These are phyloP conservation scores for Prunus mume DNA, from an alignment of 306 rosid genomes.

Conservation along the genomic window DNA sequence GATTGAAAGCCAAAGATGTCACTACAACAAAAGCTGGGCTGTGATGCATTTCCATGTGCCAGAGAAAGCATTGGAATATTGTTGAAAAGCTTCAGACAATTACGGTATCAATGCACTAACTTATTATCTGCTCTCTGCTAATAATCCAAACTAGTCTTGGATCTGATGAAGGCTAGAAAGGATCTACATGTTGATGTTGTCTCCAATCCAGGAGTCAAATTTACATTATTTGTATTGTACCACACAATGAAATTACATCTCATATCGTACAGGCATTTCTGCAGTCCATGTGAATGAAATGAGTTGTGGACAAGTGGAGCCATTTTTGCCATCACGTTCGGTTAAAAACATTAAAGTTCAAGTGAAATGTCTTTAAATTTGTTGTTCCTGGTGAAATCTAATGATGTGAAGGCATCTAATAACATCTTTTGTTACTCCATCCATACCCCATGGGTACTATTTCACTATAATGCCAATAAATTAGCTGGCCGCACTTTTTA, in stretches of 20 bases:
- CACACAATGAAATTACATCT: background rate
- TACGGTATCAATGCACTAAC: too few relatives aligned
- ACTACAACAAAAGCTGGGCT: background rate
- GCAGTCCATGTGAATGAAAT: constrained; percentile 9
- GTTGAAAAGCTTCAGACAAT: background rate
- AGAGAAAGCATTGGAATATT: background rate
- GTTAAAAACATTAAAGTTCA: constrained; percentile 8
- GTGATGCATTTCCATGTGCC: background rate
- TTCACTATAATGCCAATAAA: too few relatives aligned
- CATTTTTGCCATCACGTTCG: constrained; percentile 2
- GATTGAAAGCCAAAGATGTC: background rate
- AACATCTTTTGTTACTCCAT: too few relatives aligned
- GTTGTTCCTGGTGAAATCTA: constrained; percentile 1
- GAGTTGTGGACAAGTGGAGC: background rate
- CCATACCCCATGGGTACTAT: too few relatives aligned
- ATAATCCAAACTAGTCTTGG: background rate
- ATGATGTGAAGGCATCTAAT: background rate
- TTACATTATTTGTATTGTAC: background rate
- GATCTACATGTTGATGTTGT: constrained; percentile 3
- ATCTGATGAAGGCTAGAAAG: constrained; percentile 6
- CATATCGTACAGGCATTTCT: background rate
- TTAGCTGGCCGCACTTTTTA: too few relatives aligned
- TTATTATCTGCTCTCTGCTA: too few relatives aligned
- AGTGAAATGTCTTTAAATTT: background rate
- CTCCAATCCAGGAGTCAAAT: constrained; percentile 14